A percentile compares a stretch with the other conserved stretches of the same genome.
phyloP scores from a whole-genome alignment of 345 rosid species.

The Tarenaya hassleriana region DNA sequence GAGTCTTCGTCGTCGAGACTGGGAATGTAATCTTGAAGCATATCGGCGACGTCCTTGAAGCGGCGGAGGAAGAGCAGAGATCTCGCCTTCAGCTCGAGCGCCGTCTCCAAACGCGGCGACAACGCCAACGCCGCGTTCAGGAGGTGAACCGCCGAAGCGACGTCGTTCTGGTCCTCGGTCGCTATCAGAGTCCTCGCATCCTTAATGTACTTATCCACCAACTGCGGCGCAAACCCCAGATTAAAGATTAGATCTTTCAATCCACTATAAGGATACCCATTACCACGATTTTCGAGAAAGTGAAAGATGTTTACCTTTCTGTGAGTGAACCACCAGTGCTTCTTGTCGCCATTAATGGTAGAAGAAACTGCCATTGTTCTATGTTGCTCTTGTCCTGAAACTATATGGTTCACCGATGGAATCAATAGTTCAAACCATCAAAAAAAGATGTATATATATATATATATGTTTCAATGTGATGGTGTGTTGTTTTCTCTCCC shows the following conservation, averaged over 20 bases:
- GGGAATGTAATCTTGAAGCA: constrained; percentile 82
- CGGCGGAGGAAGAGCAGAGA: constrained; percentile 57
- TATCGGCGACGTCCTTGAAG: constrained; percentile 64
- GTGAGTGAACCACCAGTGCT: constrained; percentile 89
- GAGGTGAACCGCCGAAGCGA: constrained; percentile 50
- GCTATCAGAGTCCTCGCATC: constrained; percentile 61
- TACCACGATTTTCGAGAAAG: background rate
- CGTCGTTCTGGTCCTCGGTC: constrained; percentile 47
- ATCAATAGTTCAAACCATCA: constrained; percentile 9
- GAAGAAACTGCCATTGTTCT: constrained; percentile 29
- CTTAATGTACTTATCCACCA: constrained; percentile 54
- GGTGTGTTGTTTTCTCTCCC: constrained; percentile 12
- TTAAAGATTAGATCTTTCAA: background rate
- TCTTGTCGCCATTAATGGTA: constrained; percentile 41
- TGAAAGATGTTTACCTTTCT: constrained; percentile 47
- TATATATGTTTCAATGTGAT: no score
- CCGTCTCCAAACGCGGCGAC: constrained; percentile 60
- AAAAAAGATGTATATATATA: constrained; percentile 2
- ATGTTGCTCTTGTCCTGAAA: background rate
- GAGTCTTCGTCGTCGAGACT: constrained; percentile 66
- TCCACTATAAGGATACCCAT: background rate
- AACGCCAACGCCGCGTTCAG: constrained; percentile 63
- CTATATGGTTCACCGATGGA: constrained; percentile 4
- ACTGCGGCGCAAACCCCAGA: constrained; percentile 23
- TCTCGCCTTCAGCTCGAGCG: constrained; percentile 78